Conservation (phyloP, 352 stramenopile genomes). For the Globisporangium heterothallicum region DNA sequence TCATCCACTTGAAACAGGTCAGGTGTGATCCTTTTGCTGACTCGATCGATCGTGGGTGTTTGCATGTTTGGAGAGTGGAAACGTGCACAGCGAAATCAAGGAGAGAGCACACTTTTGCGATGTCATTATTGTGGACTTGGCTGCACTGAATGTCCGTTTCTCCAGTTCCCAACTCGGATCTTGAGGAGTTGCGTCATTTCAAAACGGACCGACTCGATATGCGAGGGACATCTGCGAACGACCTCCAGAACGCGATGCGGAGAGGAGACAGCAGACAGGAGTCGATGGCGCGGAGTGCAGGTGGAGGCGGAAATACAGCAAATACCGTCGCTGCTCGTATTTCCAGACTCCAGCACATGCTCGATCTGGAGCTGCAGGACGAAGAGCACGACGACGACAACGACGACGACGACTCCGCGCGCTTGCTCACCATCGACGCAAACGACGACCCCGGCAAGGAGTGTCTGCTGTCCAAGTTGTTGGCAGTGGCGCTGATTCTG, state of each 20-base stretch:
- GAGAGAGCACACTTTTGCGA: too few species aligned
- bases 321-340: neutral
- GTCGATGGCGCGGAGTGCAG: neutral
- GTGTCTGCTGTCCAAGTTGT: conserved; percentile 44
- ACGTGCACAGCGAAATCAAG: too few species aligned
- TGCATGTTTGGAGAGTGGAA: too few species aligned
- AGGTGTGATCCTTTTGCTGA: too few species aligned
- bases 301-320: too few species aligned
- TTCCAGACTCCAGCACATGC: conserved; percentile 3
- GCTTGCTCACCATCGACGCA: too few species aligned
- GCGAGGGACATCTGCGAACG: neutral
- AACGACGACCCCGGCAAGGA: conserved; percentile 24
- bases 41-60: too few species aligned
- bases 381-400: neutral
- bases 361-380: neutral
- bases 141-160: too few species aligned
- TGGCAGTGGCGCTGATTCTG: conserved; percentile 29
- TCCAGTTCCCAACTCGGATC: too few species aligned
- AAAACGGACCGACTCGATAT: neutral
- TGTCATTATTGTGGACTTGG: too few species aligned
- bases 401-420: conserved; percentile 1
- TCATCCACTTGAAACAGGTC: too few species aligned
- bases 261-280: neutral
- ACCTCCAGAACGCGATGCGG: too few species aligned
- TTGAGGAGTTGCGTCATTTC: neutral